Percentiles rank a stretch among this genome's conserved stretches.
phyloP scores from a whole-genome alignment of 1,284 basidiomycete species.

The Fomitopsis palustris region DNA sequence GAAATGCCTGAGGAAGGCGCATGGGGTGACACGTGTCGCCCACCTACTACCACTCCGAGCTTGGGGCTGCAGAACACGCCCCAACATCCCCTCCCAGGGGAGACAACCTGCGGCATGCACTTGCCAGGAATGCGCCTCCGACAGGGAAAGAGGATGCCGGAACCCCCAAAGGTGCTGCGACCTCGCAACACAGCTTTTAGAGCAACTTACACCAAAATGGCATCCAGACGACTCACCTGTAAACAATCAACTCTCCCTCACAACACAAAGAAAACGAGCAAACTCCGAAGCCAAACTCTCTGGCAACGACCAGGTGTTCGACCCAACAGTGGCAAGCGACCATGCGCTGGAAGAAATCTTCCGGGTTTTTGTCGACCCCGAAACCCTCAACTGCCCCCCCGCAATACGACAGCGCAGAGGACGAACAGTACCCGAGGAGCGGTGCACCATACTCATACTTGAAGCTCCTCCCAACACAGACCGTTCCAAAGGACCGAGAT shows the following conservation, averaged over 20 bases:
- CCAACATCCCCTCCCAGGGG: neutral
- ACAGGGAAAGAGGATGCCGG: too few species aligned
- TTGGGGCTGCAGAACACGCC: neutral
- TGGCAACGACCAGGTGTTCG: neutral
- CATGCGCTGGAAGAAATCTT: neutral
- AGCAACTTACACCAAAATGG: slow-evolving; percentile 3
- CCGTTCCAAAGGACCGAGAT: too few species aligned
- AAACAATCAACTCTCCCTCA: slow-evolving; percentile 16
- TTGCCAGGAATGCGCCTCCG: too few species aligned
- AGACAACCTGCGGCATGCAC: neutral
- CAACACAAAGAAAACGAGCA: neutral
- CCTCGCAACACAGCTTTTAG: neutral
- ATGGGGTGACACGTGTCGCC: neutral
- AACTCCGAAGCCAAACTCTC: neutral
- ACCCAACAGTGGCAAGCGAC: neutral
- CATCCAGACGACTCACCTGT: slow-evolving; percentile 2
- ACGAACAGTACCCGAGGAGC: neutral
- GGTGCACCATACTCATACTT: too few species aligned
- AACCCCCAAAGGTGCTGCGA: too few species aligned
- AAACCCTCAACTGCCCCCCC: neutral
- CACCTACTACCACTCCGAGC: neutral
- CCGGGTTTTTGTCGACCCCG: neutral
- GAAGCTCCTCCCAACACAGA: too few species aligned
- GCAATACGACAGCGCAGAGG: neutral
- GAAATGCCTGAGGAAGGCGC: neutral